These are phyloP conservation scores for Shiraia bambusicola DNA, from an alignment of 2,329 filamentous ascomycete genomes.

Conservation along the genomic window DNA sequence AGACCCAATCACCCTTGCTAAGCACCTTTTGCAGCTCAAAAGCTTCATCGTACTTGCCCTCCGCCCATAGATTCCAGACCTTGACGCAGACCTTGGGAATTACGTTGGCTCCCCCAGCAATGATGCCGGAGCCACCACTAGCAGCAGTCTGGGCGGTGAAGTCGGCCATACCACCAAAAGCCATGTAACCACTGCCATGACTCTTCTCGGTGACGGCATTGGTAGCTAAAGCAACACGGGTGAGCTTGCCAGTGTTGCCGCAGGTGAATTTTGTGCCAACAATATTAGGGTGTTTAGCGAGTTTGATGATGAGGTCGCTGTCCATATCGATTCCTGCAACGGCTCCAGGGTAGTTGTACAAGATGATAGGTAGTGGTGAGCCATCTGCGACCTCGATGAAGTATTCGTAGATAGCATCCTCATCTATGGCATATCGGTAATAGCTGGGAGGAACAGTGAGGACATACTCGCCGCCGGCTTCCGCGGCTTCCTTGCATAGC, in stretches of 20 bases:
- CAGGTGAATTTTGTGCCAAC: conserved; percentile 90
- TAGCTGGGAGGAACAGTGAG: conserved; percentile 80
- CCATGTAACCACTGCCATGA: conserved; percentile 65
- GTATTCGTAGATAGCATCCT: conserved; percentile 71
- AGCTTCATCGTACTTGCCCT: conserved; percentile 74
- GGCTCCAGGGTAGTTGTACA: conserved; percentile 91
- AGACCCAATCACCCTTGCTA: conserved; percentile 76
- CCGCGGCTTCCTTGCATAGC: conserved; percentile 65
- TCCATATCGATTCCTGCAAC: conserved; percentile 88
- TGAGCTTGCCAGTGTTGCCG: conserved; percentile 86
- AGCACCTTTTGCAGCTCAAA: conserved; percentile 75
- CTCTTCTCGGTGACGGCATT: conserved; percentile 66
- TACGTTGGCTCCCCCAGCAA: conserved; percentile 82
- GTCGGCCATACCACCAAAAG: conserved; percentile 84
- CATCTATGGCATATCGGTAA: conserved; percentile 75
- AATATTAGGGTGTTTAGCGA: conserved; percentile 80
- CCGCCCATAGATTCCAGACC: conserved; percentile 73
- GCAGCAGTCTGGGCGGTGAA: conserved; percentile 81
- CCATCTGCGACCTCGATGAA: conserved; percentile 73
- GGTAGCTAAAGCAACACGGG: conserved; percentile 72
- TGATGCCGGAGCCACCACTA: conserved; percentile 79
- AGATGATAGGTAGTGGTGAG: conserved; percentile 73
- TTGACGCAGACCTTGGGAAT: conserved; percentile 79
- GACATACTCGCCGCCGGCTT: conserved; percentile 75
- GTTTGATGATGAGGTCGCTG: conserved; percentile 78